Evolutionary conservation across 495 filamentous ascomycete genomes (phyloP).

Genomic region (Neurospora sublineolata): DNA sequence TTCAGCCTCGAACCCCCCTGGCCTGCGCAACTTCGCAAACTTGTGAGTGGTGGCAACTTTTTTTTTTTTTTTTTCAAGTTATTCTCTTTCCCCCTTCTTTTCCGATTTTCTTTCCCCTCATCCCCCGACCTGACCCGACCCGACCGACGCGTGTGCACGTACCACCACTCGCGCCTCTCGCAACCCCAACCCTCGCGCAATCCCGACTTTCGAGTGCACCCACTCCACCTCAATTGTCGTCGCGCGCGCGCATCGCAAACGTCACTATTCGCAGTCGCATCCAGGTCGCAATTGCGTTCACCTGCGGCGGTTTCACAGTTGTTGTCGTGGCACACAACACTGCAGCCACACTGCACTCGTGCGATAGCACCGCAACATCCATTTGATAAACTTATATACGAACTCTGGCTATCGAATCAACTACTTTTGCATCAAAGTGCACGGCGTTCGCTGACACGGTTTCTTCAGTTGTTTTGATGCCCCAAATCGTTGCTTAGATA

Average conservation of each 20-base stretch:
- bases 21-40: conserved; percentile 7
- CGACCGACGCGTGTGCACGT: conserved; percentile 24
- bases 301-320: not conserved
- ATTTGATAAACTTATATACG: not conserved
- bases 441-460: not conserved
- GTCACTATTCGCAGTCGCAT: not conserved
- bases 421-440: not conserved
- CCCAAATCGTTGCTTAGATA: not conserved
- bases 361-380: not conserved
- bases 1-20: conserved; percentile 17
- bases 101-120: conserved; percentile 11
- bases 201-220: not conserved
- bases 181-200: conserved; percentile 8
- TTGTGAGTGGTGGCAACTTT: conserved; percentile 23
- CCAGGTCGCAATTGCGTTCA: not conserved
- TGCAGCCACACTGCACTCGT: not conserved
- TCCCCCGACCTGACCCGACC: not conserved
- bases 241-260: conserved; percentile 4
- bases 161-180: conserved; percentile 9
- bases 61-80: conserved; percentile 1
- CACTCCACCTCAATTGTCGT: conserved; percentile 2
- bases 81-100: conserved; percentile 1
- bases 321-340: not conserved
- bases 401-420: not conserved
- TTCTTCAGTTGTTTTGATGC: not conserved